Evolutionary conservation across 805 yeast genomes (phyloP), one percentile per base, ranked within the genome.

Genomic region (Hanseniaspora taiwanica): DNA sequence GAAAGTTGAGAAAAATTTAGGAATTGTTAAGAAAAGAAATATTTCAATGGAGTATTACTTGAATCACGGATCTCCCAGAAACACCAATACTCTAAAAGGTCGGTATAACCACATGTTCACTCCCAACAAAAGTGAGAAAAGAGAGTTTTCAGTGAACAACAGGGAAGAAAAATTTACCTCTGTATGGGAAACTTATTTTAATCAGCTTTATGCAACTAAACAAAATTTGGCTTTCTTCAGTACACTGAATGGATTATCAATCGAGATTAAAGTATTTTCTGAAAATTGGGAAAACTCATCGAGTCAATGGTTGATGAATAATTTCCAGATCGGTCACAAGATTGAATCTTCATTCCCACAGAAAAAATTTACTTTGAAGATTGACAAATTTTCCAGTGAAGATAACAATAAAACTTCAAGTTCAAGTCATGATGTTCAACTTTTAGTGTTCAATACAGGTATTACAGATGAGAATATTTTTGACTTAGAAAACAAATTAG

Each of bases 401-500:
- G n/a, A n/a, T n/a, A n/a, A n/a, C n/a, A n/a, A n/a, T n/a, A n/a
- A n/a, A n/a, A n/a, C n/a, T n/a, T n/a, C n/a, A n/a, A n/a, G n/a
- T n/a, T n/a, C n/a, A n/a, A n/a, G n/a, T n/a, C n/a, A n/a, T n/a
- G n/a, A n/a, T n/a, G n/a, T n/a, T 0, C 64, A 62, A 38, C 23
- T 63, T 2, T 40, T 65, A 13, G 52, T 65, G 2, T 64, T 63
- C 42, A 65, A 63, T 42, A 54, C 66, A n/a, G 64, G 64, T 21
- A 59, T 59, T 4, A 59, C 63, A 3, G 53, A 51, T 19, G 38
- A 48, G 2, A 46, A 53, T 35, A 58, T 59, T 13, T 56, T 58
- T 39, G 64, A 59, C 38, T 41, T 59, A 24, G 62, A 56, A 17
- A 49, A 54, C 55, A 63, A 50, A 42, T 44, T 51, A 42, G 58